phyloP scores from a whole-genome alignment of 768 basidiomycete species.

The Panaeolus papilionaceus region DNA sequence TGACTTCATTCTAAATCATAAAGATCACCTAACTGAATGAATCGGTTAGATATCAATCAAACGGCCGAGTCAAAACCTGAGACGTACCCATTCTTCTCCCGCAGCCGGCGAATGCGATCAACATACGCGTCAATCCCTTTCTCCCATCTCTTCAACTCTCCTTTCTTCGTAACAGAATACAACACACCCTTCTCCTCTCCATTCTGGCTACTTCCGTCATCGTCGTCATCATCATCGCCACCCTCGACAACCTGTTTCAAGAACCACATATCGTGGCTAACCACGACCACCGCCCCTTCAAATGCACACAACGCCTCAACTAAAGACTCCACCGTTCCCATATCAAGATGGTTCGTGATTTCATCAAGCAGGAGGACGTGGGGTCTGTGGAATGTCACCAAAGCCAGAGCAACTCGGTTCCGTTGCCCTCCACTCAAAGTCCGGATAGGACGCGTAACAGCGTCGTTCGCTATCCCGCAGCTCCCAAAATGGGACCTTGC shows the following conservation, averaged over 20 bases:
- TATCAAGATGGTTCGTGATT: constrained; percentile 74
- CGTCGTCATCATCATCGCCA: constrained; percentile 30
- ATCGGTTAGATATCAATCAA: neutral
- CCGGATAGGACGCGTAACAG: constrained; percentile 42
- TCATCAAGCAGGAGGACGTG: constrained; percentile 64
- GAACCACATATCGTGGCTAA: constrained; percentile 64
- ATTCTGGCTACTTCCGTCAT: constrained; percentile 24
- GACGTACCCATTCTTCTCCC: constrained; percentile 4
- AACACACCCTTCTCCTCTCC: constrained; percentile 31
- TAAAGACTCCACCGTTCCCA: constrained; percentile 62
- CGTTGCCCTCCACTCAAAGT: constrained; percentile 61
- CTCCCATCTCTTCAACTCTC: constrained; percentile 37
- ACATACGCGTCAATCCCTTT: constrained; percentile 40
- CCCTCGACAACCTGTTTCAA: constrained; percentile 41
- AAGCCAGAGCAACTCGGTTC: constrained; percentile 65
- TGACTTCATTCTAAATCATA: neutral
- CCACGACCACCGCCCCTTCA: constrained; percentile 62
- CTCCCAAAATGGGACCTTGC: constrained; percentile 44
- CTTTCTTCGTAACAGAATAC: constrained; percentile 39
- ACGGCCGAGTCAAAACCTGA: neutral
- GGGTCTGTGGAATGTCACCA: constrained; percentile 59
- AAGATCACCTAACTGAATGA: neutral
- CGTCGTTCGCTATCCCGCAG: constrained; percentile 50
- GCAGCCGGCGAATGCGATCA: constrained; percentile 18
- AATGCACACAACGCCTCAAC: constrained; percentile 56